Evolutionary conservation across 164 flowering plant species (phyloP), one percentile per base, ranked within the genome.

Genomic region (Nelumbo lutea): DNA sequence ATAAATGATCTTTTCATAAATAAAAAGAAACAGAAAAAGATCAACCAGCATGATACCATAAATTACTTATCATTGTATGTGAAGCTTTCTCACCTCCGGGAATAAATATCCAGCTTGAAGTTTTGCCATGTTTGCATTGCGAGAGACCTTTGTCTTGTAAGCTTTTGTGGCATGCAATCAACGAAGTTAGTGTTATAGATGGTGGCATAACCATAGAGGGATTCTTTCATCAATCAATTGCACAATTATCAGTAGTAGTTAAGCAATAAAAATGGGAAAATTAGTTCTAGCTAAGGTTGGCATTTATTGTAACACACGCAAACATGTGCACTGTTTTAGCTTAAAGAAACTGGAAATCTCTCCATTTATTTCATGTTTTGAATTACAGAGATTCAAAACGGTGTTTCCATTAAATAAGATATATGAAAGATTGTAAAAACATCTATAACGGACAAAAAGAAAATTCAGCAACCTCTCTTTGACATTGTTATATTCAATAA

Each of bases 91-190:
- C 4, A 93, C 98, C 98, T 93, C 97, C 14, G 98, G 98, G 71
- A 93, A 91, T 46, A 93, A 80, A 79, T 93, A 93, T 57, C 98
- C 98, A 64, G 98, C 96, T 81, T 93, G 96, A 72, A 93, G 96
- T 71, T 93, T 93, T 55, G 77, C 85, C 79, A 93, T 79, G 75
- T 93, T 90, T 65, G 73, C 90, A 84, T 91, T 93, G 66, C 98
- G 97, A 55, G 93, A 79, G 48, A 93, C 98, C 76, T 79, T 83
- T 13, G 93, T 93, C 70, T 67, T 90, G 84, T 80, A 86, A 58
- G 78, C 98, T 93, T 78, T 75, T 27, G 27, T 27, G 27, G 27
- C 27, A 27, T 27, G 81, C 42, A 63, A 80, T 53, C 3, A 53
- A 53, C 57, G 14, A 15, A 53, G 27, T 46, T 63, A 27, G 66